Base-by-base conservation (phyloP, 2,329 filamentous ascomycete species). In the Anisogramma anomala region DNA sequence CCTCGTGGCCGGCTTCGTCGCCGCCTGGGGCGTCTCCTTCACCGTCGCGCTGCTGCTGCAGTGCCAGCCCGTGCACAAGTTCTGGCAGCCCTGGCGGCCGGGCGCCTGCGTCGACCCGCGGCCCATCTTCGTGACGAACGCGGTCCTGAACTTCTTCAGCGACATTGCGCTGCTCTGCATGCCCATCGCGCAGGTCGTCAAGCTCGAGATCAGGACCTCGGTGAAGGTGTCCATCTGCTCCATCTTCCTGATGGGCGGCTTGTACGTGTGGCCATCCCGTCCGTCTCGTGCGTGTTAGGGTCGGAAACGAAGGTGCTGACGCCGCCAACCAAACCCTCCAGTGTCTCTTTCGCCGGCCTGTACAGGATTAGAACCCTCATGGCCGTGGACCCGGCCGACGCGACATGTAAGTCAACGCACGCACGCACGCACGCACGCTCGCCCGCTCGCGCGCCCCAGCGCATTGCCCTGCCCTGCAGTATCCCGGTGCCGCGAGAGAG, bases 81-180 rank as follows among this genome's bases (percentile, higher is more conserved):
- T 65, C 3, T 74, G 66, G 64, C 57, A 69, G 42, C 65, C 62
- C 45, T 55, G 54, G 1, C 50, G 62, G 11, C 50, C 58, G 0
- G 65, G 67, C 0, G 56, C 48, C 3, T 72, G 70, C 49, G 65
- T 73, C 49, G 59, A 60, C 45, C 52, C 67, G 28, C 64, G 63
- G 2, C 55, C 53, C 5, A 65, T 67, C 45, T 74, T 69, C 68
- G 65, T 68, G 42, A 60, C 65, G 33, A 71, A 71, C 47, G 67
- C 64, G 1, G 60, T 61, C 1, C 64, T 66, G 46, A 69, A 67
- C 36, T 65, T 71, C 25, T 48, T 60, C 5, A 66, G 64, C 10
- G 67, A 73, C 43, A 40, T 68, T 11, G 46, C 68, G 41, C 64
- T 73, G 30, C 52, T 72, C 30, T 25, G 59, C 14, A 50, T 73